Evolutionary conservation across 2,329 filamentous ascomycete species (phyloP).

Genomic region (Exophiala mesophila): DNA sequence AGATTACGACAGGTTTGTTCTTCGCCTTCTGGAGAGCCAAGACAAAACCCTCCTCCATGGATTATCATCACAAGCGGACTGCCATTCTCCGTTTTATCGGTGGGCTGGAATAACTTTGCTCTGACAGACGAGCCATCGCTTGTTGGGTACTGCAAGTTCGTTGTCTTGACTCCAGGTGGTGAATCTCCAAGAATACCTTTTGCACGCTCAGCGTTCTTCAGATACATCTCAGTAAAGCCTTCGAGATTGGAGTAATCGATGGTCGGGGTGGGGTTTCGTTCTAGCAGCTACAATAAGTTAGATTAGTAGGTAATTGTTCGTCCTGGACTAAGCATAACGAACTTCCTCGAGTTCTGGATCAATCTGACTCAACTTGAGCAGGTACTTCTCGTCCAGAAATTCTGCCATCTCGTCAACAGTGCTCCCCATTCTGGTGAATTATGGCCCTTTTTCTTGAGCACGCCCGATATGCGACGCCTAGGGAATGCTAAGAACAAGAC

Average conservation of each 20-base stretch:
- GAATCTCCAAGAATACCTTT: constrained; percentile 10
- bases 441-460: too few species aligned
- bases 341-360: neutral
- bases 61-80: constrained; percentile 20
- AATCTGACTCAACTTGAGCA: neutral
- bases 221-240: constrained; percentile 5
- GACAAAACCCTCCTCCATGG: constrained; percentile 27
- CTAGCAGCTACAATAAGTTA: neutral
- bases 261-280: constrained; percentile 1
- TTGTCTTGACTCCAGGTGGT: constrained; percentile 14
- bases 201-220: constrained; percentile 9
- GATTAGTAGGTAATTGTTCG: neutral
- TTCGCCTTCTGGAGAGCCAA: constrained; percentile 23
- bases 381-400: neutral
- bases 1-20: constrained; percentile 17
- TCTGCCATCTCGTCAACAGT: neutral
- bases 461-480: too few species aligned
- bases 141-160: constrained; percentile 19
- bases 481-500: too few species aligned
- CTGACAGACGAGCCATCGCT: constrained; percentile 22
- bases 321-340: neutral
- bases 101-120: constrained; percentile 19
- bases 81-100: neutral
- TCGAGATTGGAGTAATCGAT: constrained; percentile 9
- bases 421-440: too few species aligned